These are phyloP conservation scores for Metroxylon sagu DNA, from an alignment of 176 grass and related monocot genomes.

Conservation along the genomic window DNA sequence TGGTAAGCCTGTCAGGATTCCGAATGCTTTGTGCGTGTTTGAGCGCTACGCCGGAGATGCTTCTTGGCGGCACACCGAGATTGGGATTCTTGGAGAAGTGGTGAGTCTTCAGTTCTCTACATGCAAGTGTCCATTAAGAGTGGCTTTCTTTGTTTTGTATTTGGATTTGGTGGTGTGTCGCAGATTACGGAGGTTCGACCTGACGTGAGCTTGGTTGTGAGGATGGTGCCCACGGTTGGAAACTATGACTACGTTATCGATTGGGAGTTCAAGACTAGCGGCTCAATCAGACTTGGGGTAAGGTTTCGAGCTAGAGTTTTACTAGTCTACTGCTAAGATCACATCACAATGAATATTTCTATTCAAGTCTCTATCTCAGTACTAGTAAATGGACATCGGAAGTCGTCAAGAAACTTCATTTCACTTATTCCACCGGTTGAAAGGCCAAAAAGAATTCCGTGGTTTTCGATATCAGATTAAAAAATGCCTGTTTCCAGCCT, in stretches of 20 bases:
- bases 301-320: background rate
- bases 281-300: conserved; percentile 60
- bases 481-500: too few species aligned
- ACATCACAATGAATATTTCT: too few species aligned
- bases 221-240: conserved; percentile 56
- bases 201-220: conserved; percentile 70
- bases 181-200: conserved; percentile 69
- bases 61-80: conserved; percentile 74
- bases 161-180: background rate
- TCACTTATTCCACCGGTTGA: too few species aligned
- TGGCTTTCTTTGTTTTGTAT: background rate
- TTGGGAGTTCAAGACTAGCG: conserved; percentile 84
- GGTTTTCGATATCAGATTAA: too few species aligned
- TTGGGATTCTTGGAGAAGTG: conserved; percentile 33
- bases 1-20: conserved; percentile 24
- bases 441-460: too few species aligned
- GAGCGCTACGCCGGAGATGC: conserved; percentile 57
- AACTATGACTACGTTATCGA: conserved; percentile 86
- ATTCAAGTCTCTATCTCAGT: too few species aligned
- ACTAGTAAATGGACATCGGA: too few species aligned
- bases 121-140: background rate
- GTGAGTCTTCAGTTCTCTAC: conserved; percentile 17
- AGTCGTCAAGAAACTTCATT: too few species aligned
- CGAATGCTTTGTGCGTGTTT: conserved; percentile 69
- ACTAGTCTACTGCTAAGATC: too few species aligned